Percentiles rank a stretch among this genome's conserved stretches.
These are phyloP conservation scores for Imleria badia DNA, from an alignment of 768 basidiomycete species.

Conservation along the genomic window DNA sequence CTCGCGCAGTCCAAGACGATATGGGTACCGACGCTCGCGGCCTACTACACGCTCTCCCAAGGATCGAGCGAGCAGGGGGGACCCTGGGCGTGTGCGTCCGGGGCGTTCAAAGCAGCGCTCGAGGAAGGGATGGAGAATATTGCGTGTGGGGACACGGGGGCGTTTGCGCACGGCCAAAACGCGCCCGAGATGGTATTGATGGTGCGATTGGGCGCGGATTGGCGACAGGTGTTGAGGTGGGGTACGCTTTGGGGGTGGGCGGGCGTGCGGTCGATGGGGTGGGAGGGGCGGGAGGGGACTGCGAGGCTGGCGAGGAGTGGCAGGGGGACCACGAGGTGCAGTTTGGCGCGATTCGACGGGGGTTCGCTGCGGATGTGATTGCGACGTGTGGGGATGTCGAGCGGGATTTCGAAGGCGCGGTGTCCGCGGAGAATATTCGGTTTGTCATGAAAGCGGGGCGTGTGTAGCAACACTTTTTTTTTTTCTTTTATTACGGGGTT, in stretches of 20 bases:
- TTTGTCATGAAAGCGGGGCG: slow-evolving; percentile 62
- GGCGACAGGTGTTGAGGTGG: slow-evolving; percentile 55
- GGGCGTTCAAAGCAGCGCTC: slow-evolving; percentile 48
- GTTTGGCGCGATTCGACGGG: slow-evolving; percentile 52
- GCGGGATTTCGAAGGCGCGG: slow-evolving; percentile 43
- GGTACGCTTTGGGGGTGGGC: slow-evolving; percentile 47
- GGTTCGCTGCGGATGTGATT: slow-evolving; percentile 56
- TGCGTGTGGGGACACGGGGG: slow-evolving; percentile 68
- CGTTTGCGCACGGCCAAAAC: slow-evolving; percentile 61
- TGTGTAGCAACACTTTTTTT: no score
- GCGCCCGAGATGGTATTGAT: slow-evolving; percentile 61
- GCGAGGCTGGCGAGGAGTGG: slow-evolving; percentile 23
- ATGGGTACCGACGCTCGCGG: slow-evolving; percentile 62
- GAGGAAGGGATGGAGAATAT: slow-evolving; percentile 44
- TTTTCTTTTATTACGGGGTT: no score
- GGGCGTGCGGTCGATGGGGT: slow-evolving; percentile 47
- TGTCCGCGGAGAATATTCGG: slow-evolving; percentile 44
- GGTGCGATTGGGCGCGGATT: slow-evolving; percentile 53
- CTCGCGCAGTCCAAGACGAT: slow-evolving; percentile 31
- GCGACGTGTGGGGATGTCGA: slow-evolving; percentile 38
- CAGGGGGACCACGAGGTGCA: slow-evolving; percentile 50
- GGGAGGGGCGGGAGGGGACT: slow-evolving; percentile 40
- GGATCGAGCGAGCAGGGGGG: slow-evolving; percentile 6
- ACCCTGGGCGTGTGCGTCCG: slow-evolving; percentile 35
- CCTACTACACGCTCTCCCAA: slow-evolving; percentile 38